These are phyloP conservation scores for Colletotrichum phormii DNA, from an alignment of 2,329 filamentous ascomycete genomes.

Conservation along the genomic window DNA sequence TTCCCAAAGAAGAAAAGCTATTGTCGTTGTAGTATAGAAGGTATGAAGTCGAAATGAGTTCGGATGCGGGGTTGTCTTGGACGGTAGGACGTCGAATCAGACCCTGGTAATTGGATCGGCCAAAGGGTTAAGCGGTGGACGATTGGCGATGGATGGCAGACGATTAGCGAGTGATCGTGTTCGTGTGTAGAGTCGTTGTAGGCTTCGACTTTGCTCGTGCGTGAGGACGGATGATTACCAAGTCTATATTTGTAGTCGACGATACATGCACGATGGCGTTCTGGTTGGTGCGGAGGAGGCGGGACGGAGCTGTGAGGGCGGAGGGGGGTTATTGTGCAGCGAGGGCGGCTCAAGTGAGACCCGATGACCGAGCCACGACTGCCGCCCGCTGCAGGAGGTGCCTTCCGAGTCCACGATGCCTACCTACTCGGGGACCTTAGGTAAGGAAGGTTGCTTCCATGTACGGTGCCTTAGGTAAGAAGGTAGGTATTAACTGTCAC, in stretches of 20 bases:
- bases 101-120: not conserved
- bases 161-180: not conserved
- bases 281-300: not conserved
- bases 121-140: not conserved
- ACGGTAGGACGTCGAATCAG: slow-evolving; percentile 4
- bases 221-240: not conserved
- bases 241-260: slow-evolving; percentile 11
- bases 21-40: not conserved
- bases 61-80: slow-evolving; percentile 6
- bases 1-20: not conserved
- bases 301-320: not conserved
- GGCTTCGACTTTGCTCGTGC: not conserved
- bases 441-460: not conserved
- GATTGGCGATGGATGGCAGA: not conserved
- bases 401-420: not conserved
- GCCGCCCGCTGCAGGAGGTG: not conserved
- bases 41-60: slow-evolving; percentile 4
- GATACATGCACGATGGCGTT: not conserved
- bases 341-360: slow-evolving; percentile 29
- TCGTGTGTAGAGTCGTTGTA: not conserved
- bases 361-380: slow-evolving; percentile 19
- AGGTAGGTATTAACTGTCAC: too few relatives aligned
- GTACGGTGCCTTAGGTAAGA: not conserved
- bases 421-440: not conserved
- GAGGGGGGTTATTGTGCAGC: slow-evolving; percentile 26